phyloP scores from a whole-genome alignment of 2,329 filamentous ascomycete species.

The Hymenoscyphus scutula region DNA sequence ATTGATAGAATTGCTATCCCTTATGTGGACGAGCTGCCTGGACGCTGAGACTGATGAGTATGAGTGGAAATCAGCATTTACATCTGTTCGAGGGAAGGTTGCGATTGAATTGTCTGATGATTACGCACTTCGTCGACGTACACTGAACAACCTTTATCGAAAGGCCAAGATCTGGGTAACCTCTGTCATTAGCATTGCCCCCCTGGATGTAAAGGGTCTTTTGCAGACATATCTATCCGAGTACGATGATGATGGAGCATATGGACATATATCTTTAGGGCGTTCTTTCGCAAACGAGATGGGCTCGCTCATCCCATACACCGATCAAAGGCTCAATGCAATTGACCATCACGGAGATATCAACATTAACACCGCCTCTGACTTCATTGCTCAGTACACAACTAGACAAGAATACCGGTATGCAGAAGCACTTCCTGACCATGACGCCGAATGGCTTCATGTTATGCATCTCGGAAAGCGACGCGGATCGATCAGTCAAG shows the following conservation, averaged over 20 bases:
- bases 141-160: constrained; percentile 73
- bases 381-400: constrained; percentile 96
- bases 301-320: constrained; percentile 79
- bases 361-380: constrained; percentile 86
- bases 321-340: constrained; percentile 80
- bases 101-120: constrained; percentile 91
- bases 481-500: constrained; percentile 43
- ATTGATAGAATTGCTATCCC: constrained; percentile 81
- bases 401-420: constrained; percentile 94
- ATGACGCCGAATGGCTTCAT: constrained; percentile 63
- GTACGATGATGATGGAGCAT: constrained; percentile 85
- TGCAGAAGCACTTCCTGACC: constrained; percentile 70
- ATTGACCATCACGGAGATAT: constrained; percentile 73
- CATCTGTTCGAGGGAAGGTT: constrained; percentile 73
- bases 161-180: constrained; percentile 80
- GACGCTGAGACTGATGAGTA: constrained; percentile 95
- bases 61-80: constrained; percentile 78
- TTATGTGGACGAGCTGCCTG: constrained; percentile 94
- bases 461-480: constrained; percentile 54
- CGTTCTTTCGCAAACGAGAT: constrained; percentile 93
- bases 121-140: constrained; percentile 76
- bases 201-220: constrained; percentile 90
- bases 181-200: constrained; percentile 76
- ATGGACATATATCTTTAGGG: constrained; percentile 88
- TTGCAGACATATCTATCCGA: constrained; percentile 96